phyloP scores from a whole-genome alignment of 331 rosid genomes.

The Prunus yedoensis region DNA sequence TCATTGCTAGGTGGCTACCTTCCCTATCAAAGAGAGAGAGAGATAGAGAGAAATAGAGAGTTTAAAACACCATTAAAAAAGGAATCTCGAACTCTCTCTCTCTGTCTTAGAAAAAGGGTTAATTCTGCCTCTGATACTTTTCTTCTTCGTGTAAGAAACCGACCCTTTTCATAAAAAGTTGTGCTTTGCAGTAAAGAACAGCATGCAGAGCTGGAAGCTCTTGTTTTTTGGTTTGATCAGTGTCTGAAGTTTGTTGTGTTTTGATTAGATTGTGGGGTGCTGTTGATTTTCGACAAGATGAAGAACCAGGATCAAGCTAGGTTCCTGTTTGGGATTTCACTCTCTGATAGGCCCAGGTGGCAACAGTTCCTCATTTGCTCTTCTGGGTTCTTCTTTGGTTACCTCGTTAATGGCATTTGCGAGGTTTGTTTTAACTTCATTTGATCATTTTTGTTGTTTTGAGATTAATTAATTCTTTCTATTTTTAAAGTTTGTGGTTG shows the following conservation, averaged over 20 bases:
- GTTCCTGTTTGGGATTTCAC: conserved; percentile 60
- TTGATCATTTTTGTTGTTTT: not conserved
- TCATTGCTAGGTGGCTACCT: not conserved
- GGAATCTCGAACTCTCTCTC: not conserved
- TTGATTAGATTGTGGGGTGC: not conserved
- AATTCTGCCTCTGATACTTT: not conserved
- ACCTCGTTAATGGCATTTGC: conserved; percentile 63
- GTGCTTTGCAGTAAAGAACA: not conserved
- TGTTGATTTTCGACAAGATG: conserved; percentile 25
- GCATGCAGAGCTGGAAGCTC: not conserved
- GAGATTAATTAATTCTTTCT: too few relatives aligned
- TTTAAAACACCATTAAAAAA: not conserved
- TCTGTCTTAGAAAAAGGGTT: not conserved
- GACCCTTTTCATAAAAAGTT: not conserved
- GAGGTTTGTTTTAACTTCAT: conserved; percentile 40
- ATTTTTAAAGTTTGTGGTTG: not conserved
- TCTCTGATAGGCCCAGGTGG: conserved; percentile 51
- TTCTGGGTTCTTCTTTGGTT: conserved; percentile 69
- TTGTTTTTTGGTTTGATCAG: not conserved
- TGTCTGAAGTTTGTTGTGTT: not conserved
- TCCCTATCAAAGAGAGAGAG: not conserved
- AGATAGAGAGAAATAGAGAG: too few relatives aligned
- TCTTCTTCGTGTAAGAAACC: not conserved
- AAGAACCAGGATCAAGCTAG: conserved; percentile 45
- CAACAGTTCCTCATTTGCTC: conserved; percentile 57